Conservation (phyloP, 306 rosid species). For the Acacia acuminata region DNA sequence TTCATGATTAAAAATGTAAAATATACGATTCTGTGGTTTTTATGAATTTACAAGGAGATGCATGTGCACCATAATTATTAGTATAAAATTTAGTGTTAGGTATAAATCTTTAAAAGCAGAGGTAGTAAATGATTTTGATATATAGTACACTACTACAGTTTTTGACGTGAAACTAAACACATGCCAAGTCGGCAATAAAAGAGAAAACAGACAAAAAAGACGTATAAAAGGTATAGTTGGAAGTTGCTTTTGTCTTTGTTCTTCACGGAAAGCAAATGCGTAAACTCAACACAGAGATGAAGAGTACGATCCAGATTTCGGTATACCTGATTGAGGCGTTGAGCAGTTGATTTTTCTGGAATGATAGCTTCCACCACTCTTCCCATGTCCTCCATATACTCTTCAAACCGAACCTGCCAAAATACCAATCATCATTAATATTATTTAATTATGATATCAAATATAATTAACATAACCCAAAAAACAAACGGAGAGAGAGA, state of each 20-base stretch:
- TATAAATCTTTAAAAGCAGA: no score
- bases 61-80: no score
- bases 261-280: not conserved
- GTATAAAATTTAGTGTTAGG: no score
- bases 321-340: constrained; percentile 25
- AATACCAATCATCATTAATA: not conserved
- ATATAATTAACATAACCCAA: not conserved
- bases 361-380: constrained; percentile 34
- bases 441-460: not conserved
- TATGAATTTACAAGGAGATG: not conserved
- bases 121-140: no score
- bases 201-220: no score
- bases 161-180: not conserved
- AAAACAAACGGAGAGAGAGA: not conserved
- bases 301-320: no score
- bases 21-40: not conserved
- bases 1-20: no score
- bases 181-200: not conserved
- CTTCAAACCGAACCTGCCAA: constrained; percentile 38
- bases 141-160: no score
- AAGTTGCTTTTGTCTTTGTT: not conserved
- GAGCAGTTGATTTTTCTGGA: constrained; percentile 27
- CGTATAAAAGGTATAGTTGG: not conserved
- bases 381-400: constrained; percentile 40
- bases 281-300: not conserved